These are phyloP conservation scores for Boletus sensibilis DNA, from an alignment of 768 basidiomycete species.

Conservation along the genomic window DNA sequence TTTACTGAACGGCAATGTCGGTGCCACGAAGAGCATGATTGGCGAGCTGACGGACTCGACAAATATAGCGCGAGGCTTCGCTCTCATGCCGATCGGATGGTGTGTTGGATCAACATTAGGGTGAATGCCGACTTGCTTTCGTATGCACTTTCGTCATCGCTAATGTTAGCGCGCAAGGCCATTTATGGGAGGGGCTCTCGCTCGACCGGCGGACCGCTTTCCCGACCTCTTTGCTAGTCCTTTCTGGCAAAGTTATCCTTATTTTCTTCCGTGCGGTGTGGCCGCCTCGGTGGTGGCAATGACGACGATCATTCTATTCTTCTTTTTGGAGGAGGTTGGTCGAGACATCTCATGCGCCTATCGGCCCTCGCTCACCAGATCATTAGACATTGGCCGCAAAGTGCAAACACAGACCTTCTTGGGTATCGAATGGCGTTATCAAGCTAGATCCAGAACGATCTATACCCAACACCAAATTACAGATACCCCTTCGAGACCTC, in stretches of 20 bases:
- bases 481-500: conserved; percentile 44
- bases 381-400: conserved; percentile 12
- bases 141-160: neutral
- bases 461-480: conserved; percentile 16
- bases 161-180: conserved; percentile 10
- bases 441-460: conserved; percentile 4
- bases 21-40: conserved; percentile 56
- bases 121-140: conserved; percentile 20
- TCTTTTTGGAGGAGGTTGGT: conserved; percentile 57
- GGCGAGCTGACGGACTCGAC: conserved; percentile 58
- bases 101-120: conserved; percentile 35
- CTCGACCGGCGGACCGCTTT: conserved; percentile 52
- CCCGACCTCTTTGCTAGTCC: conserved; percentile 44
- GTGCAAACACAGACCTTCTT: neutral
- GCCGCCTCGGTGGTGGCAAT: conserved; percentile 50
- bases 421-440: neutral
- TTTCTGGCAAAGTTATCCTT: conserved; percentile 53
- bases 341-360: too few species aligned
- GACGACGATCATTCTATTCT: conserved; percentile 40
- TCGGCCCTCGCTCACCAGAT: conserved; percentile 6
- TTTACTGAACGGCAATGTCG: conserved; percentile 35
- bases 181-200: conserved; percentile 54
- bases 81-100: conserved; percentile 33
- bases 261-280: conserved; percentile 65
- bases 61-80: conserved; percentile 29